Evolutionary conservation across 2,329 filamentous ascomycete species (phyloP).

Genomic region (Cordyceps farinosa): DNA sequence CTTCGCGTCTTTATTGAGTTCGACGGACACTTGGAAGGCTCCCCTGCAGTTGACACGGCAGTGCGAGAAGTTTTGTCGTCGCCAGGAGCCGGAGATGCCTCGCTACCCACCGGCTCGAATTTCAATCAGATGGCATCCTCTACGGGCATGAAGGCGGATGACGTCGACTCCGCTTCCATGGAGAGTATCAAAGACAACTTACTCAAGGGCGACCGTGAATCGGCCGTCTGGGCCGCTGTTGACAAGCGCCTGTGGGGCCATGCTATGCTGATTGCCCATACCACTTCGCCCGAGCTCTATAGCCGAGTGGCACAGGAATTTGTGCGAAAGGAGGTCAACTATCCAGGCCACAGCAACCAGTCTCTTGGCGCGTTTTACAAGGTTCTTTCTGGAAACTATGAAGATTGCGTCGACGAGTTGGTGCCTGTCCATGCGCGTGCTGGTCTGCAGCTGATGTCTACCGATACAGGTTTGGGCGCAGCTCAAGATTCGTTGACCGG

Average conservation of each 20-base stretch:
- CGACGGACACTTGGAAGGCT: slow-evolving; percentile 78
- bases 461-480: slow-evolving; percentile 56
- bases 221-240: slow-evolving; percentile 88
- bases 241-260: slow-evolving; percentile 96
- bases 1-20: slow-evolving; percentile 77
- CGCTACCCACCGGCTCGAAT: slow-evolving; percentile 25
- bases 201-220: slow-evolving; percentile 77
- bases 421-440: slow-evolving; percentile 90
- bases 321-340: slow-evolving; percentile 89
- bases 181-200: slow-evolving; percentile 71
- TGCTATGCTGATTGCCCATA: slow-evolving; percentile 81
- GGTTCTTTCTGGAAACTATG: slow-evolving; percentile 86
- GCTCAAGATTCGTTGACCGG: slow-evolving; percentile 75
- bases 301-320: slow-evolving; percentile 95
- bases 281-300: slow-evolving; percentile 77
- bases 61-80: slow-evolving; percentile 73
- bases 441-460: slow-evolving; percentile 85
- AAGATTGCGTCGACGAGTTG: slow-evolving; percentile 93
- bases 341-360: slow-evolving; percentile 73
- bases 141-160: slow-evolving; percentile 54
- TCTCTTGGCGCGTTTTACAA: slow-evolving; percentile 90
- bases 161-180: slow-evolving; percentile 65
- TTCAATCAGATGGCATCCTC: slow-evolving; percentile 27
- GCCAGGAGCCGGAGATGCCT: slow-evolving; percentile 25
- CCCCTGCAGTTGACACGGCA: slow-evolving; percentile 65